Evolutionary conservation across 208 protist species (phyloP).

Genomic region (Leishmania amazonensis): DNA sequence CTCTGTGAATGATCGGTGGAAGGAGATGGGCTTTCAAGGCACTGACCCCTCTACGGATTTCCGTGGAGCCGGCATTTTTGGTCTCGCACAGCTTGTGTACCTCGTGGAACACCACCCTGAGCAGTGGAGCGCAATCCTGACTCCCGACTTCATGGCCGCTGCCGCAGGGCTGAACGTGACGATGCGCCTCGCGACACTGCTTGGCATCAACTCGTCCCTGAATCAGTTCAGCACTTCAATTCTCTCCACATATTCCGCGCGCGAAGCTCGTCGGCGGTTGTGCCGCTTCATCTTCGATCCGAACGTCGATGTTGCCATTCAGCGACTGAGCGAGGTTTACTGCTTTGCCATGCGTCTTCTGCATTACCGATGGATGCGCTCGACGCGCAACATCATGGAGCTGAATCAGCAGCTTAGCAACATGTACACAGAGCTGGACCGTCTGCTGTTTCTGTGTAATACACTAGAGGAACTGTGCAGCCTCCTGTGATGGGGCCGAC

Average conservation of each 20-base stretch:
- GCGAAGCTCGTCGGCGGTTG: slow-evolving; percentile 30
- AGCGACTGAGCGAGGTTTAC: slow-evolving; percentile 58
- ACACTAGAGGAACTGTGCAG: slow-evolving; percentile 46
- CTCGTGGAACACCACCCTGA: slow-evolving; percentile 62
- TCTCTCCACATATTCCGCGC: slow-evolving; percentile 31
- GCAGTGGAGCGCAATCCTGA: slow-evolving; percentile 39
- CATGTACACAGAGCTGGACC: slow-evolving; percentile 44
- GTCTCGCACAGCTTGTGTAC: slow-evolving; percentile 77
- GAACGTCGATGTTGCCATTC: slow-evolving; percentile 32
- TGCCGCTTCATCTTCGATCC: slow-evolving; percentile 44
- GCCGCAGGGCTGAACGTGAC: slow-evolving; percentile 82
- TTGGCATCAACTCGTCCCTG: slow-evolving; percentile 30
- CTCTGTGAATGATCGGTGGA: slow-evolving; percentile 61
- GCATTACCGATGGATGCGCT: slow-evolving; percentile 46
- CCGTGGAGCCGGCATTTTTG: slow-evolving; percentile 76
- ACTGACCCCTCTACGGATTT: slow-evolving; percentile 88
- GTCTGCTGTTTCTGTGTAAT: slow-evolving; percentile 36
- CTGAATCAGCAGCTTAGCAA: slow-evolving; percentile 52
- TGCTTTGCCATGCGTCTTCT: slow-evolving; percentile 61
- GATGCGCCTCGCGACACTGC: slow-evolving; percentile 60
- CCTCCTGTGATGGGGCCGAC: slow-evolving; percentile 10
- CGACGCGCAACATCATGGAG: slow-evolving; percentile 62
- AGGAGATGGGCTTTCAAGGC: slow-evolving; percentile 87
- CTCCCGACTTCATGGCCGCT: slow-evolving; percentile 53
- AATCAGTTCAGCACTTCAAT: slow-evolving; percentile 46